Percentiles rank a stretch among this genome's conserved stretches.
Conservation (phyloP, 2,329 filamentous ascomycete genomes). For the Aspergillus fumigatus region DNA sequence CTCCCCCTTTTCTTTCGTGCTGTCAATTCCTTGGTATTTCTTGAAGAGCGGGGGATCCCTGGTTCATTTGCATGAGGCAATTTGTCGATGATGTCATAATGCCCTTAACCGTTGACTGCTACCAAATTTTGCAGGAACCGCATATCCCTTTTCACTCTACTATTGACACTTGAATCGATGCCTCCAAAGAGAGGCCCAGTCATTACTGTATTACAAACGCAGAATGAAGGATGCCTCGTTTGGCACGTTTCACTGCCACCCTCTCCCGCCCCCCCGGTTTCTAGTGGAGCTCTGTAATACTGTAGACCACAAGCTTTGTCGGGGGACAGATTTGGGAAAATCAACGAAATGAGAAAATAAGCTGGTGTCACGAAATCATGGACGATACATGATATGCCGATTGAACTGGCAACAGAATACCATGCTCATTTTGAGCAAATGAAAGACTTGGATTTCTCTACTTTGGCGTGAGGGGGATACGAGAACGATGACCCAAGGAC, state of each 20-base stretch:
- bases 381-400: background rate
- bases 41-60: background rate
- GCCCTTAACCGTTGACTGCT: background rate
- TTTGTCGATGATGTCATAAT: conserved; percentile 18
- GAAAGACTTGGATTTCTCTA: background rate
- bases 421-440: background rate
- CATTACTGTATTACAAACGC: background rate
- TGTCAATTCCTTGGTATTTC: conserved; percentile 2
- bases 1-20: conserved; percentile 8
- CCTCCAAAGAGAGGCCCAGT: background rate
- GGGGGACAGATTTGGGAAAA: background rate
- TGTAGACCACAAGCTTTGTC: background rate
- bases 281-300: background rate
- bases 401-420: background rate
- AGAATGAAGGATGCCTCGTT: background rate
- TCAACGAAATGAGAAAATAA: background rate
- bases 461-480: background rate
- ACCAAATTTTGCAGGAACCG: background rate
- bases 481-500: background rate
- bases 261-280: background rate
- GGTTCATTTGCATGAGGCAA: conserved; percentile 9
- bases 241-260: background rate
- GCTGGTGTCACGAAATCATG: background rate
- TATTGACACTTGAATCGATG: background rate
- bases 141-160: background rate